Evolutionary conservation across 306 rosid species (phyloP).

Genomic region (Cucurbita maxima): DNA sequence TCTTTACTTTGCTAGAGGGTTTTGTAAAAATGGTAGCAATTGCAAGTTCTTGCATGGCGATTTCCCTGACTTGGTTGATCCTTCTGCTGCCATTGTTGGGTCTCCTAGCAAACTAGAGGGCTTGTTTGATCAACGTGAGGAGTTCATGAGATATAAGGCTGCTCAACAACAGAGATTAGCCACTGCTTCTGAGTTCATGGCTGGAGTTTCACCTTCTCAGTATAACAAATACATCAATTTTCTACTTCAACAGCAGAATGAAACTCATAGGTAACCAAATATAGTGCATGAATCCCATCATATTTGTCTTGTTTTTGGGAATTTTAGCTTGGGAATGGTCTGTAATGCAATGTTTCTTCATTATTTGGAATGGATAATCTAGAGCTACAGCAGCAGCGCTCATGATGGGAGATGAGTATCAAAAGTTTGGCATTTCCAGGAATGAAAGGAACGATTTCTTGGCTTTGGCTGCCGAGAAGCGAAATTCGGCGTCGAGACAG

Average conservation of each 20-base stretch:
- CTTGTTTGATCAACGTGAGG: conserved; percentile 53
- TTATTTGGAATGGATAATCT: not conserved
- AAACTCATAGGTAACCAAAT: conserved; percentile 39
- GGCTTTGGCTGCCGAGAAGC: conserved; percentile 49
- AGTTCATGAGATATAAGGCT: conserved; percentile 50
- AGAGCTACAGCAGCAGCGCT: conserved; percentile 17
- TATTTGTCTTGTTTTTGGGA: not conserved
- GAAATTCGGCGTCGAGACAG: conserved; percentile 81
- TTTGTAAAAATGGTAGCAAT: conserved; percentile 73
- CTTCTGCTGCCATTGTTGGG: conserved; percentile 38
- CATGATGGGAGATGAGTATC: conserved; percentile 69
- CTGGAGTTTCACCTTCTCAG: conserved; percentile 46
- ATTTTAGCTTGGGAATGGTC: not conserved
- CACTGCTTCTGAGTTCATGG: conserved; percentile 38
- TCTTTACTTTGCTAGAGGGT: conserved; percentile 81
- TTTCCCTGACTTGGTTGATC: conserved; percentile 43
- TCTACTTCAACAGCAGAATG: conserved; percentile 60
- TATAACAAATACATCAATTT: conserved; percentile 53
- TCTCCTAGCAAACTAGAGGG: conserved; percentile 55
- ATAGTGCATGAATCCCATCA: not conserved
- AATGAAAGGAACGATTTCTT: conserved; percentile 69
- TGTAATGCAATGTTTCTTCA: not conserved
- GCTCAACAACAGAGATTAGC: conserved; percentile 50
- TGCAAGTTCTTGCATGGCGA: conserved; percentile 75
- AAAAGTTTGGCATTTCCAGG: conserved; percentile 44